A percentile compares a stretch with the other conserved stretches of the same genome.
Conservation (phyloP, 495 filamentous ascomycete genomes). For the Platismatia glauca region DNA sequence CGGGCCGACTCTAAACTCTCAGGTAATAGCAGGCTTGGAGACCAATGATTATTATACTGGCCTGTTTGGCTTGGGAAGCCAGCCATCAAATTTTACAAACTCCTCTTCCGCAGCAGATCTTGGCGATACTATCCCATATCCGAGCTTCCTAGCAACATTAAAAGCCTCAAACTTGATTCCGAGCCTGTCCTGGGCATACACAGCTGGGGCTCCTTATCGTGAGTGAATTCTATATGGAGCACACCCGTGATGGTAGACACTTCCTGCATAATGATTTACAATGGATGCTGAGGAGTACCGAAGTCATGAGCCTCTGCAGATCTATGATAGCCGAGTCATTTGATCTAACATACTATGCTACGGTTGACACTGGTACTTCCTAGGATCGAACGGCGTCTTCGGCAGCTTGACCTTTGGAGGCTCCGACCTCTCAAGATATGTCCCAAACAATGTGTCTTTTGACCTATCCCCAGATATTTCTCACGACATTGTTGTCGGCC, state of each 20-base stretch:
- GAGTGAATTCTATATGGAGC: conserved; percentile 17
- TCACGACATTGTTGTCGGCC: conserved; percentile 42
- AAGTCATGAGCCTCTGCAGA: too few relatives aligned
- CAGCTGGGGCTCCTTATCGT: conserved; percentile 47
- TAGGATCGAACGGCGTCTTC: conserved; percentile 37
- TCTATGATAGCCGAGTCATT: too few relatives aligned
- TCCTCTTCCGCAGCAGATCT: too few relatives aligned
- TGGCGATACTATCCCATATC: conserved; percentile 35
- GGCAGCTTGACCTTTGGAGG: conserved; percentile 48
- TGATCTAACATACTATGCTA: too few relatives aligned
- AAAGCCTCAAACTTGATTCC: conserved; percentile 39
- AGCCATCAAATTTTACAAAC: conserved; percentile 40
- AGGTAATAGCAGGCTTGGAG: conserved; percentile 38
- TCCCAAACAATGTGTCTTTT: conserved; percentile 40
- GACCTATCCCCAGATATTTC: conserved; percentile 40
- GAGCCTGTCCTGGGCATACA: conserved; percentile 49
- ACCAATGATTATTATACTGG: conserved; percentile 43
- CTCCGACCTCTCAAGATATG: conserved; percentile 44
- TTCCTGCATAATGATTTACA: too few relatives aligned
- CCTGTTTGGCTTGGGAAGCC: conserved; percentile 43
- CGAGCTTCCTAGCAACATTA: conserved; percentile 43
- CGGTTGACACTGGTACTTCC: conserved; percentile 8
- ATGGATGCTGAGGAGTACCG: too few relatives aligned
- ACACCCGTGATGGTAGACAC: background rate
- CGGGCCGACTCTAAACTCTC: conserved; percentile 37